Conservation (phyloP, 345 rosid genomes). For the Eucalyptus sp. region DNA sequence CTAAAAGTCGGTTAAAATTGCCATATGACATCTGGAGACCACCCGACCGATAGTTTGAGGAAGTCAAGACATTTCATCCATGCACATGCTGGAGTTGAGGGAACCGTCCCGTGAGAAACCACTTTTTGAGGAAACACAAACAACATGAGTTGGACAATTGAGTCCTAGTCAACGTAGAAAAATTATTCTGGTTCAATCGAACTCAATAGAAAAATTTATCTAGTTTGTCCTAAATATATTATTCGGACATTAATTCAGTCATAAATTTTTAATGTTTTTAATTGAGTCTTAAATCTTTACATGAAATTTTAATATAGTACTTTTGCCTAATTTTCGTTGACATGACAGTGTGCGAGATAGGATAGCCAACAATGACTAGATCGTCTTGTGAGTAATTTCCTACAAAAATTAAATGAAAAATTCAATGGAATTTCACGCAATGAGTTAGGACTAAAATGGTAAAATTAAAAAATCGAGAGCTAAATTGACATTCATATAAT, state of each 20-base stretch:
- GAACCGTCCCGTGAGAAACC: neutral
- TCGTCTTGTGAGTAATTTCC: neutral
- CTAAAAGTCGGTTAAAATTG: neutral
- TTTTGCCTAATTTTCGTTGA: neutral
- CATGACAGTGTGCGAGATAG: rapidly evolving
- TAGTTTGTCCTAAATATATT: neutral
- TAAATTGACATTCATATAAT: neutral
- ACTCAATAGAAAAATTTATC: neutral
- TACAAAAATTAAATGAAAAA: neutral
- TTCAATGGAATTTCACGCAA: neutral
- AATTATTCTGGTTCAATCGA: neutral
- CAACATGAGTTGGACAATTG: neutral
- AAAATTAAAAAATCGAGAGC: neutral
- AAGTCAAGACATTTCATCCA: neutral
- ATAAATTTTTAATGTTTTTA: neutral
- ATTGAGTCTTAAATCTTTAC: neutral
- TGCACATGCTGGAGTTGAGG: neutral
- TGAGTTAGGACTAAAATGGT: neutral
- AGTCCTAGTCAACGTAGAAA: neutral
- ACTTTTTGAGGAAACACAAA: neutral
- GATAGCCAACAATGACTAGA: neutral
- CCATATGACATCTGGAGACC: neutral
- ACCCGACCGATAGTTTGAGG: neutral
- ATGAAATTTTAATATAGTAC: neutral
- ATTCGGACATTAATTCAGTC: neutral